Percentiles rank a stretch among this genome's conserved stretches.
Evolutionary conservation across 208 protist genomes (phyloP).

Genomic region (Trypanosoma cruzi): DNA sequence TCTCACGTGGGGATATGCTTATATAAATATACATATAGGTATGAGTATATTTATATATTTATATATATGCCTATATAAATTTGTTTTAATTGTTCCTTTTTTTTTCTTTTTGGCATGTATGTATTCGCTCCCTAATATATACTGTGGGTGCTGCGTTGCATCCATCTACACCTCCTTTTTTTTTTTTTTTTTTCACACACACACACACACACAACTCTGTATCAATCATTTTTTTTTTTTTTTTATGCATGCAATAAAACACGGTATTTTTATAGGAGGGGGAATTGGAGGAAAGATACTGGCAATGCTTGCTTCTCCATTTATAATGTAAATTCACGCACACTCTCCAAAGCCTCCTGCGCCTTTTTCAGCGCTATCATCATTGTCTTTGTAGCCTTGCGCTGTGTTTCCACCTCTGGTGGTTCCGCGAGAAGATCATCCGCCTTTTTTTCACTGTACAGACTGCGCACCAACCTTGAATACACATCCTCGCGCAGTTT

Average conservation of each 20-base stretch:
- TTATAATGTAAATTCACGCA: slow-evolving; percentile 71
- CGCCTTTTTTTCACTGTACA: slow-evolving; percentile 95
- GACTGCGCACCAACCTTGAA: slow-evolving; percentile 91
- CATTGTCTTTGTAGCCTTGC: slow-evolving; percentile 92
- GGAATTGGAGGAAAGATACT: neutral
- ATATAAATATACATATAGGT: no score
- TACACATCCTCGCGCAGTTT: slow-evolving; percentile 92
- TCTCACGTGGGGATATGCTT: no score
- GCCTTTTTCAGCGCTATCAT: slow-evolving; percentile 89
- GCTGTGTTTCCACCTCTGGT: slow-evolving; percentile 80
- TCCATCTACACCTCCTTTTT: slow-evolving; percentile 4
- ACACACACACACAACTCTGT: neutral
- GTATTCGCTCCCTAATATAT: slow-evolving; percentile 14
- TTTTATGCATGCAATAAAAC: neutral
- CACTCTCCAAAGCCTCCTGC: slow-evolving; percentile 79
- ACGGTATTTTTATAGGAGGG: neutral
- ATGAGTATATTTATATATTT: no score
- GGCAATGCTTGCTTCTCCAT: neutral
- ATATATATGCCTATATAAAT: no score
- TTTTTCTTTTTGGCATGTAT: slow-evolving; percentile 12
- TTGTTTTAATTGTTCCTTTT: no score
- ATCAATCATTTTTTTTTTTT: neutral
- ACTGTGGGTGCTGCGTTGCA: neutral
- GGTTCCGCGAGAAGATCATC: slow-evolving; percentile 95
- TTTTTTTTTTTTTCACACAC: slow-evolving; percentile 7